These are phyloP conservation scores for Chlorella variabilis DNA, from an alignment of 163 green algal species.

Conservation along the genomic window DNA sequence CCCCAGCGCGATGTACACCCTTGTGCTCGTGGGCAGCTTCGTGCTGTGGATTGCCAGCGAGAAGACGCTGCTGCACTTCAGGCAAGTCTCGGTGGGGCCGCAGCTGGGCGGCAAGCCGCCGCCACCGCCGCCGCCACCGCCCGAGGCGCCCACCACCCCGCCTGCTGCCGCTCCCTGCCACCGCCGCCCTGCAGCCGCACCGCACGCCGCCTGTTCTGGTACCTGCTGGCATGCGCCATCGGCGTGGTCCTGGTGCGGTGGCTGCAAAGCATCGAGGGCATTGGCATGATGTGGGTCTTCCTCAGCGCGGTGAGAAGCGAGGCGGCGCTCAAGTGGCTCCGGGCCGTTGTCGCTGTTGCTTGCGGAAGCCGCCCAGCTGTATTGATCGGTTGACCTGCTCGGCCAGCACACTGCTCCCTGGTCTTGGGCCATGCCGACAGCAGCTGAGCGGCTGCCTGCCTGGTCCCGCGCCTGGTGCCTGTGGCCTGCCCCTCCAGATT, in stretches of 20 bases:
- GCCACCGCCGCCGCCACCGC: neutral
- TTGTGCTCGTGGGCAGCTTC: conserved; percentile 26
- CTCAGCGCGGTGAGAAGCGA: conserved; percentile 42
- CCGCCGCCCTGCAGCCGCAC: conserved; percentile 43
- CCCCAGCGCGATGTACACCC: conserved; percentile 11
- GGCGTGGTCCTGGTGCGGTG: conserved; percentile 40
- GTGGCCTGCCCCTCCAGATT: conserved; percentile 33
- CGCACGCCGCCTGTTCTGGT: conserved; percentile 50
- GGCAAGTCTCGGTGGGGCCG: neutral
- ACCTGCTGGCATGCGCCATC: conserved; percentile 45
- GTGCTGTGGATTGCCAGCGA: conserved; percentile 37
- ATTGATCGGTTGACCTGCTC: no score
- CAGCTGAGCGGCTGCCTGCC: neutral
- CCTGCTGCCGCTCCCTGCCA: neutral
- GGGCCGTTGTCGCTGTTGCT: neutral
- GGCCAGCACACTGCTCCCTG: no score
- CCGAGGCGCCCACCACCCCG: no score
- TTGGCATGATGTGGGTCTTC: conserved; percentile 51
- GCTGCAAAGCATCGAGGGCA: conserved; percentile 50
- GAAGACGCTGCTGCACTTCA: conserved; percentile 46
- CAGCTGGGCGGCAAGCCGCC: neutral
- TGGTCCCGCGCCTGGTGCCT: neutral
- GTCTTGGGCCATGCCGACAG: no score
- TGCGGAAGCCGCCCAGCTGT: neutral
- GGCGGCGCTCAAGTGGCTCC: neutral